Evolutionary conservation across 2,329 filamentous ascomycete species (phyloP).

Genomic region (Biscogniauxia sp.): DNA sequence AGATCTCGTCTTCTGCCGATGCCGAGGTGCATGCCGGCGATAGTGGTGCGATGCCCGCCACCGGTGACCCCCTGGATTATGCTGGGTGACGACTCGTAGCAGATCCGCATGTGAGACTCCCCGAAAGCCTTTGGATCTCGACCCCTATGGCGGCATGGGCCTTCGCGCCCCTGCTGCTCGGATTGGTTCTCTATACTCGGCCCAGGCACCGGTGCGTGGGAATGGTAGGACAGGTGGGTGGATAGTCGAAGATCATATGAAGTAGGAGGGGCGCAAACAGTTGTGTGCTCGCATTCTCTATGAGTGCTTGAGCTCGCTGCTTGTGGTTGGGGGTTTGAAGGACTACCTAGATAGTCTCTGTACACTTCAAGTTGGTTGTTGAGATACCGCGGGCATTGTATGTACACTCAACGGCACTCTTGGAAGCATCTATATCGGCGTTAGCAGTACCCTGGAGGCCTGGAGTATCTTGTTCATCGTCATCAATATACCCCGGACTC

Average conservation of each 20-base stretch:
- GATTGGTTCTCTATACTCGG: constrained; percentile 25
- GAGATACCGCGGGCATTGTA: not conserved
- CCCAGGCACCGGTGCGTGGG: constrained; percentile 16
- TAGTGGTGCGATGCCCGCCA: constrained; percentile 11
- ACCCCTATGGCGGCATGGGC: constrained; percentile 10
- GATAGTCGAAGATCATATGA: not conserved
- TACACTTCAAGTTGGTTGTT: not conserved
- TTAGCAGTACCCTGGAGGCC: not conserved
- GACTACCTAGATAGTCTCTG: not conserved
- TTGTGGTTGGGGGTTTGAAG: constrained; percentile 1
- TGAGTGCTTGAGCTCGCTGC: constrained; percentile 20
- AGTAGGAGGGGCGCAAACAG: not conserved
- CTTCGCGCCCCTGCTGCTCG: constrained; percentile 9
- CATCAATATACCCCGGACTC: not conserved
- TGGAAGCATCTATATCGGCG: not conserved
- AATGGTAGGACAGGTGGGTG: not conserved
- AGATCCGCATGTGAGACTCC: constrained; percentile 24
- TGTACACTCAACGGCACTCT: not conserved
- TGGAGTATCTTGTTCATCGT: not conserved
- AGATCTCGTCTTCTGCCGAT: constrained; percentile 7
- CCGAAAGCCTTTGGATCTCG: constrained; percentile 25
- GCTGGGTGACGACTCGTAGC: constrained; percentile 31
- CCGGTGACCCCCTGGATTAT: constrained; percentile 24
- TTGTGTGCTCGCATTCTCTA: constrained; percentile 21
- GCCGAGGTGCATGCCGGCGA: constrained; percentile 4